Evolutionary conservation across 2,329 filamentous ascomycete genomes (phyloP).

Genomic region (Neodidymelliopsis sp.): DNA sequence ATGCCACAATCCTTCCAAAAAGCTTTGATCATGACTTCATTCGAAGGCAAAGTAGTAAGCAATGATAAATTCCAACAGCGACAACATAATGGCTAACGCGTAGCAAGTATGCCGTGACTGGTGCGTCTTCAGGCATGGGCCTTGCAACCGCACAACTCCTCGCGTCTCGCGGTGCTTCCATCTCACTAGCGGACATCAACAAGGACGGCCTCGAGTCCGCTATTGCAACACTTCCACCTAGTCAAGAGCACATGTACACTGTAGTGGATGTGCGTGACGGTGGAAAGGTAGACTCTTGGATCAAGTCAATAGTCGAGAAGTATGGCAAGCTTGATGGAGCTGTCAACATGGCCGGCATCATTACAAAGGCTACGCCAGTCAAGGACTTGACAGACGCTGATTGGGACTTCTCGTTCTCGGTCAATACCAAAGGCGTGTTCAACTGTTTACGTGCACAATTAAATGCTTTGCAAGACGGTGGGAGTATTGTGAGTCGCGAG

Average conservation of each 20-base stretch:
- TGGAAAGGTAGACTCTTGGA: slow-evolving; percentile 48
- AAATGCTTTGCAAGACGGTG: slow-evolving; percentile 21
- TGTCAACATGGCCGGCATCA: slow-evolving; percentile 53
- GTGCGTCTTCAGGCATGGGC: slow-evolving; percentile 54
- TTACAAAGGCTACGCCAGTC: slow-evolving; percentile 23
- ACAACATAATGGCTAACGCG: background rate
- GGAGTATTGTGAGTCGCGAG: slow-evolving; percentile 24
- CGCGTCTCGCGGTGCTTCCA: slow-evolving; percentile 50
- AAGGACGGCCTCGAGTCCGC: slow-evolving; percentile 51
- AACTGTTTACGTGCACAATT: slow-evolving; percentile 35
- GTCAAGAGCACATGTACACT: slow-evolving; percentile 39
- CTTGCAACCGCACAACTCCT: slow-evolving; percentile 54
- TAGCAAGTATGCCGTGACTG: slow-evolving; percentile 20
- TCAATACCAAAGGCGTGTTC: slow-evolving; percentile 48
- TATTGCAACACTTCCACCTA: slow-evolving; percentile 29
- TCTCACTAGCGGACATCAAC: slow-evolving; percentile 37
- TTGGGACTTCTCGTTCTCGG: slow-evolving; percentile 47
- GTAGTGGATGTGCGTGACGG: slow-evolving; percentile 56
- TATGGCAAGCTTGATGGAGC: slow-evolving; percentile 49
- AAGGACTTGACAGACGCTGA: slow-evolving; percentile 40
- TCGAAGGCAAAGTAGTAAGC: slow-evolving; percentile 3
- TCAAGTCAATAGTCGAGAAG: slow-evolving; percentile 44
- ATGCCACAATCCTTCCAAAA: too few relatives aligned
- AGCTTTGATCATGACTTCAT: background rate
- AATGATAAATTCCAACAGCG: background rate